Base-by-base conservation (phyloP, 2,329 filamentous ascomycete species). In the Colletotrichum spaethianum region DNA sequence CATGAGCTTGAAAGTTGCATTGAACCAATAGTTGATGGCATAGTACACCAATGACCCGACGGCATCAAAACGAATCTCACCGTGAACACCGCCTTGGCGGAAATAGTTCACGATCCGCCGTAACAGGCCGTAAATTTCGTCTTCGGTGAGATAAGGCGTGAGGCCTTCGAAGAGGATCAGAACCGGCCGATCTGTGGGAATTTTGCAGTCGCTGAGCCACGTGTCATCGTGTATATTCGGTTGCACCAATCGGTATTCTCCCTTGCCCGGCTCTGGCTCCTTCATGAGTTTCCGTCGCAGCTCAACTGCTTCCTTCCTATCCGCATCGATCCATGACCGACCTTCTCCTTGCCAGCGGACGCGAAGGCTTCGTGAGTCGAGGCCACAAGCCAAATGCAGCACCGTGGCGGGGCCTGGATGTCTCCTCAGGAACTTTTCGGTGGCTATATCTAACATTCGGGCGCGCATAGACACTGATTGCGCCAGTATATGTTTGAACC, bases 311-410 rank as follows among this genome's bases (percentile, higher is more conserved):
- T 82, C 80, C 42, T 79, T 79, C 20, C 81, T 65, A 60, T 83
- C 81, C 31, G 80, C 70, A 44, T 82, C 80, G 66, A 82, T 76
- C 81, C 80, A 82, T 20, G 78, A 74, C 16, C 78, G 74, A 5
- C 67, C 64, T 3, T 46, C 59, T 57, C 74, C 70, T 26, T 73
- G 75, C 66, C 70, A 72, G 38, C 63, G 55, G 20, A 66, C 70
- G 11, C 55, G 81, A 42, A 16, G 79, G 73, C 67, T 77, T 36
- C 80, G 77, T 40, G 75, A 76, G 59, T 81, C 79, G 14, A 81
- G 73, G 7, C 79, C 80, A 52, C 79, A 81, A 5, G 77, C 80
- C 12, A 81, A 70, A 26, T 81, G 78, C 3, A 81, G 40, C 9
- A 81, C 77, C 2, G 79, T 79, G 4, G 76, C 75, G 9, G 65